Conservation (phyloP, 2,329 filamentous ascomycete genomes). For the Ophiostoma fasciatum region DNA sequence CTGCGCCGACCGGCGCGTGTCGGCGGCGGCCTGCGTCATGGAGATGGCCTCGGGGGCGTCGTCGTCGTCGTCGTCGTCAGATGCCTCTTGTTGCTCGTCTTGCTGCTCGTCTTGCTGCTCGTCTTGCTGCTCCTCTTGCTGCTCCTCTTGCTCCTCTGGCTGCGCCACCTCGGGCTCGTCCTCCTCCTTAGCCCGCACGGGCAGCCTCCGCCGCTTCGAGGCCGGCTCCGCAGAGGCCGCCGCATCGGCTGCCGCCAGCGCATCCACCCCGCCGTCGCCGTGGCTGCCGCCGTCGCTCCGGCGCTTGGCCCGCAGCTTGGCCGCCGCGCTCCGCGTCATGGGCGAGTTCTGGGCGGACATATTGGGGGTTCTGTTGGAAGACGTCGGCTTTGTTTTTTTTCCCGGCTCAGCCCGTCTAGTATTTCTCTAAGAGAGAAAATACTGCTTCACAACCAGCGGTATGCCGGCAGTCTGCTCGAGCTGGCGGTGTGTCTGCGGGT, state of each 20-base stretch:
- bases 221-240: not conserved
- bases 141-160: constrained; percentile 5
- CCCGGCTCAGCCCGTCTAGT: not conserved
- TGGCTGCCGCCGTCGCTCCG: constrained; percentile 2
- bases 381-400: too few relatives aligned
- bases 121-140: constrained; percentile 8
- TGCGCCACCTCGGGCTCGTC: not conserved
- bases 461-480: too few relatives aligned
- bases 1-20: constrained; percentile 30
- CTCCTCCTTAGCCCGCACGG: constrained; percentile 14
- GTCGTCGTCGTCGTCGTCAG: constrained; percentile 37
- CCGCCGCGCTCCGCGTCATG: constrained; percentile 5
- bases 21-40: constrained; percentile 30
- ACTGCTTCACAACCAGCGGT: too few relatives aligned
- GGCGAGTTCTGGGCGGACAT: constrained; percentile 7
- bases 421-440: not conserved
- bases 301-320: constrained; percentile 7
- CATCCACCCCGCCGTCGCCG: too few relatives aligned
- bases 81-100: constrained; percentile 24
- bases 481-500: too few relatives aligned
- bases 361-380: too few relatives aligned
- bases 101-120: constrained; percentile 13
- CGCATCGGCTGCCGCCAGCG: not conserved
- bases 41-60: constrained; percentile 46
- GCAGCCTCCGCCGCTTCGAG: constrained; percentile 5